Evolutionary conservation across 805 yeast species (phyloP).

Genomic region (Starmera quercuum): DNA sequence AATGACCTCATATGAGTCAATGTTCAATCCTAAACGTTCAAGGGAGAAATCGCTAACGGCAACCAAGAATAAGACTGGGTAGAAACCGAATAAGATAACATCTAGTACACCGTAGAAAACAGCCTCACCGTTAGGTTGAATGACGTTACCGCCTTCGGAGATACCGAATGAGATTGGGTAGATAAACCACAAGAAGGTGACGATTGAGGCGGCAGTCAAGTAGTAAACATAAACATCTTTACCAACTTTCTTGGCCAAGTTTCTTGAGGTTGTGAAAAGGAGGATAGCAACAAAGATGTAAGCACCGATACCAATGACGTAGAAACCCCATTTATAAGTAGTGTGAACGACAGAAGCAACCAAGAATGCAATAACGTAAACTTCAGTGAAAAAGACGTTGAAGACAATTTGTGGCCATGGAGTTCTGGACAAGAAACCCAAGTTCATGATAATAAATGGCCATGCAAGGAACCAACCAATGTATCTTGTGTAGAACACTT

Average conservation of each 20-base stretch:
- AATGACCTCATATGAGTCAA: constrained; percentile 6
- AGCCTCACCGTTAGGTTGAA: constrained; percentile 50
- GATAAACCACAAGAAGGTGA: constrained; percentile 37
- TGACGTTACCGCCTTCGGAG: constrained; percentile 56
- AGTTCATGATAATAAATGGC: constrained; percentile 36
- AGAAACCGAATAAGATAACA: constrained; percentile 31
- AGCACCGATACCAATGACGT: constrained; percentile 26
- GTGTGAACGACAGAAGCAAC: constrained; percentile 36
- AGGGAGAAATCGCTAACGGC: constrained; percentile 16
- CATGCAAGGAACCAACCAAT: constrained; percentile 50
- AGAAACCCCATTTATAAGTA: constrained; percentile 41
- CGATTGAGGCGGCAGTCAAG: constrained; percentile 16
- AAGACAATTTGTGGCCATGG: constrained; percentile 18
- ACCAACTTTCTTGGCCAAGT: constrained; percentile 14
- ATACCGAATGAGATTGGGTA: constrained; percentile 47
- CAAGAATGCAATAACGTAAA: constrained; percentile 36
- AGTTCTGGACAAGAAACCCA: constrained; percentile 18
- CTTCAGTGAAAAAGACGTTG: constrained; percentile 28
- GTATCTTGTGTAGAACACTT: constrained; percentile 48
- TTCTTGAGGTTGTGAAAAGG: constrained; percentile 20
- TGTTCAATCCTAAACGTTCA: constrained; percentile 15
- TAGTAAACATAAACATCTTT: constrained; percentile 18
- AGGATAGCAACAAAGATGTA: constrained; percentile 13
- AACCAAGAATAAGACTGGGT: constrained; percentile 18
- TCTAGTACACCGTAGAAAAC: constrained; percentile 56